Evolutionary conservation across 202 grass and related monocot species (phyloP).

Genomic region (Bolboschoenoplectus hybrid): DNA sequence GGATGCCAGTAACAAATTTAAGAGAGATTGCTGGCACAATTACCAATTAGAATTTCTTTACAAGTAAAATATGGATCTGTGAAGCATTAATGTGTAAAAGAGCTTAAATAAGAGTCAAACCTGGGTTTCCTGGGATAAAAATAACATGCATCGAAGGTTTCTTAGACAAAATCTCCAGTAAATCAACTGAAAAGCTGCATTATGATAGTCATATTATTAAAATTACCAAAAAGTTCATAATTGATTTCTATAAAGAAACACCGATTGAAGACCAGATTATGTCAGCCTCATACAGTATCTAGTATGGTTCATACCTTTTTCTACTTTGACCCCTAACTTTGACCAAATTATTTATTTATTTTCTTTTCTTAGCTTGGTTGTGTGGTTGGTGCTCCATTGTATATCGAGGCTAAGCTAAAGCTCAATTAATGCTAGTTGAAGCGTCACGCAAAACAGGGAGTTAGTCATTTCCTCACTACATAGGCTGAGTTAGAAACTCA

Average conservation of each 20-base stretch:
- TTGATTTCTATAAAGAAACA: background rate
- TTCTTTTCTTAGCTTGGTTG: background rate
- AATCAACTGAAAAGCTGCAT: slow-evolving; percentile 65
- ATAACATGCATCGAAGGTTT: slow-evolving; percentile 62
- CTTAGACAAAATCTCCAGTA: slow-evolving; percentile 75
- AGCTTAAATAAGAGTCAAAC: slow-evolving; percentile 37
- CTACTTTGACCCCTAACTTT: background rate
- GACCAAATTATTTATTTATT: background rate
- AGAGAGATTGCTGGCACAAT: background rate
- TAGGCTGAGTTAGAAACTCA: background rate
- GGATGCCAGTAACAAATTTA: background rate
- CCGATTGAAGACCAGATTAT: slow-evolving; percentile 6
- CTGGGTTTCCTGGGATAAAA: slow-evolving; percentile 85
- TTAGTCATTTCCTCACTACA: background rate
- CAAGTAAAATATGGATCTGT: slow-evolving; percentile 4
- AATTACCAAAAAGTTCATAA: slow-evolving; percentile 19
- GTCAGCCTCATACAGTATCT: background rate
- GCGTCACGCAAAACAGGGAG: background rate
- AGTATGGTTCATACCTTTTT: background rate
- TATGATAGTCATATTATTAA: background rate
- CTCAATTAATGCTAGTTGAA: background rate
- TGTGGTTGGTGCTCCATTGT: slow-evolving; percentile 5
- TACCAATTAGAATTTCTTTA: slow-evolving; percentile 7
- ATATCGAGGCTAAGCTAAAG: background rate
- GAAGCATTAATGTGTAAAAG: background rate